Percentiles rank a stretch among this genome's conserved stretches.
phyloP scores from a whole-genome alignment of 768 basidiomycete genomes.

The Boletus rubropictus region DNA sequence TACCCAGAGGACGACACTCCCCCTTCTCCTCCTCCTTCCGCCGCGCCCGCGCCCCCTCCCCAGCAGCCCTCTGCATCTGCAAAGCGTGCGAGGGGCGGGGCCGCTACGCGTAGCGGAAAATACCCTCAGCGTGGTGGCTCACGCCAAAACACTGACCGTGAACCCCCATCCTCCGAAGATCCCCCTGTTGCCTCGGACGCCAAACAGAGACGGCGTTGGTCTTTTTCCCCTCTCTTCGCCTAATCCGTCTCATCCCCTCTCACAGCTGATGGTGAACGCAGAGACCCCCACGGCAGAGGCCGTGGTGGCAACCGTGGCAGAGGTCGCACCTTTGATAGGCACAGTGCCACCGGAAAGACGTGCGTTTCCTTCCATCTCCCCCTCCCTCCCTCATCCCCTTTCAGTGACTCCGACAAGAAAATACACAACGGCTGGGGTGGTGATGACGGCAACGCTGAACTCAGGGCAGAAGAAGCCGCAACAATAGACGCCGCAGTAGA shows the following conservation, averaged over 20 bases:
- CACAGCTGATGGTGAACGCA: constrained; percentile 40
- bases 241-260: constrained; percentile 4
- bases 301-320: constrained; percentile 46
- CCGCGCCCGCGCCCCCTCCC: constrained; percentile 20
- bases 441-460: constrained; percentile 79
- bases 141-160: constrained; percentile 34
- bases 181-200: constrained; percentile 30
- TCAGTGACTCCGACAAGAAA: constrained; percentile 92
- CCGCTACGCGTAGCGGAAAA: constrained; percentile 59
- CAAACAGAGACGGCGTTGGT: constrained; percentile 31
- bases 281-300: constrained; percentile 42
- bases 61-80: constrained; percentile 35
- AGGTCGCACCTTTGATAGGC: constrained; percentile 78
- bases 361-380: constrained; percentile 33
- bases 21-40: constrained; percentile 36
- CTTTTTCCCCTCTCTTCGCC: neutral
- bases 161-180: constrained; percentile 37
- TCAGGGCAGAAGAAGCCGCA: constrained; percentile 75
- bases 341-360: constrained; percentile 82
- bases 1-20: constrained; percentile 42
- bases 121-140: constrained; percentile 67
- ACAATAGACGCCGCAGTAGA: constrained; percentile 63
- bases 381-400: constrained; percentile 10
- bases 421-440: constrained; percentile 94
- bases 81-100: constrained; percentile 48